phyloP scores from a whole-genome alignment of 2,329 filamentous ascomycete genomes.

The Trichoderma koningiopsis region DNA sequence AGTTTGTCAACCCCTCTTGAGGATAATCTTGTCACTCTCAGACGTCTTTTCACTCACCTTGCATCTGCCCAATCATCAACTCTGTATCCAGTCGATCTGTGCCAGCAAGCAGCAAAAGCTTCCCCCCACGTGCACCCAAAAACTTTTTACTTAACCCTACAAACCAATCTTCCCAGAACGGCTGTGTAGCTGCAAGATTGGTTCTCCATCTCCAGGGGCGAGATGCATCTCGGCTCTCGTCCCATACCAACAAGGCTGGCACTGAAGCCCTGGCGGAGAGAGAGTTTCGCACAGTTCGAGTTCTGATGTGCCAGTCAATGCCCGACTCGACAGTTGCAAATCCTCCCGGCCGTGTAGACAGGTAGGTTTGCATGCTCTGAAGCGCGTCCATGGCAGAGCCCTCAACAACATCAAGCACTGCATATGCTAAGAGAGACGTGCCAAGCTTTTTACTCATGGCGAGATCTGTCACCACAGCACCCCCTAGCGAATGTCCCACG shows the following conservation, averaged over 20 bases:
- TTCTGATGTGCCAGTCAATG: conserved; percentile 92
- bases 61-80: conserved; percentile 95
- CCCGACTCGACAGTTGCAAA: conserved; percentile 78
- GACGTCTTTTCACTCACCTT: conserved; percentile 58
- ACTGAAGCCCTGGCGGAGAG: conserved; percentile 86
- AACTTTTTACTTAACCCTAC: conserved; percentile 86
- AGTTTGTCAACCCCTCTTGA: background rate
- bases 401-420: conserved; percentile 92
- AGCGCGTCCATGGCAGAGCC: conserved; percentile 94
- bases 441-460: conserved; percentile 70
- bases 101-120: conserved; percentile 81
- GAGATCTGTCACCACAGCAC: conserved; percentile 84
- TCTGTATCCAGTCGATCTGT: conserved; percentile 91
- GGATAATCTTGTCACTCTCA: background rate
- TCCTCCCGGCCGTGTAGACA: conserved; percentile 75
- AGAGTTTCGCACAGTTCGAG: conserved; percentile 80
- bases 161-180: conserved; percentile 96
- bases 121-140: conserved; percentile 76
- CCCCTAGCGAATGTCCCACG: conserved; percentile 90
- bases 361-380: conserved; percentile 89
- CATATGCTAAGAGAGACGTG: conserved; percentile 74
- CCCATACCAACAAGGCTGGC: conserved; percentile 69
- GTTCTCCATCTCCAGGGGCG: conserved; percentile 82
- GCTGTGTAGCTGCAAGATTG: conserved; percentile 77
- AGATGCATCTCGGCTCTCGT: conserved; percentile 41